phyloP scores from a whole-genome alignment of 129 eudicot genomes.

The Saussurea involucrata region DNA sequence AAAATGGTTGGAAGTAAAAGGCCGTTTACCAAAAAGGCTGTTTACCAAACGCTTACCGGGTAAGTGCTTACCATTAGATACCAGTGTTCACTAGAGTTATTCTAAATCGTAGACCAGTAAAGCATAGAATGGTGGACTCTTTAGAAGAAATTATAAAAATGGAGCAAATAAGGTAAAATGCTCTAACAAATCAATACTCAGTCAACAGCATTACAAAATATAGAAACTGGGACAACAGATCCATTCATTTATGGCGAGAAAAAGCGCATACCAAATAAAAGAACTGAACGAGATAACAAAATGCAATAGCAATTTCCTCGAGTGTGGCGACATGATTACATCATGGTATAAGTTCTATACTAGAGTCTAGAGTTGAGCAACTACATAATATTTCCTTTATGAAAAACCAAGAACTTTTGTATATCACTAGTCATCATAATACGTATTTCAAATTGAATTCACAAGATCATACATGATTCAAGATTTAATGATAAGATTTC shows the following conservation, averaged over 20 bases:
- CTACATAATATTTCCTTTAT: background rate
- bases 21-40: no score
- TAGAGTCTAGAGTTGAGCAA: background rate
- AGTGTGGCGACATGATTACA: background rate
- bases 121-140: background rate
- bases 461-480: background rate
- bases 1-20: no score
- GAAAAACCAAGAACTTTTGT: background rate
- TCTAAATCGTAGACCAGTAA: background rate
- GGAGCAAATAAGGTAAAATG: background rate
- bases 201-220: background rate
- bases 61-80: no score
- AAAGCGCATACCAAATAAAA: background rate
- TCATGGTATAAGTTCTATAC: background rate
- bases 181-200: background rate
- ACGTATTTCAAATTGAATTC: background rate
- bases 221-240: background rate
- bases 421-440: background rate
- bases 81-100: background rate
- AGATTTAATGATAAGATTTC: background rate
- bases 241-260: background rate
- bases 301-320: background rate
- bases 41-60: no score
- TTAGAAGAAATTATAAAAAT: background rate
- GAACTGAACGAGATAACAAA: background rate